Percentiles rank a stretch among this genome's conserved stretches.
These are phyloP conservation scores for Cercospora sp. DNA, from an alignment of 2,329 filamentous ascomycete species.

Conservation along the genomic window DNA sequence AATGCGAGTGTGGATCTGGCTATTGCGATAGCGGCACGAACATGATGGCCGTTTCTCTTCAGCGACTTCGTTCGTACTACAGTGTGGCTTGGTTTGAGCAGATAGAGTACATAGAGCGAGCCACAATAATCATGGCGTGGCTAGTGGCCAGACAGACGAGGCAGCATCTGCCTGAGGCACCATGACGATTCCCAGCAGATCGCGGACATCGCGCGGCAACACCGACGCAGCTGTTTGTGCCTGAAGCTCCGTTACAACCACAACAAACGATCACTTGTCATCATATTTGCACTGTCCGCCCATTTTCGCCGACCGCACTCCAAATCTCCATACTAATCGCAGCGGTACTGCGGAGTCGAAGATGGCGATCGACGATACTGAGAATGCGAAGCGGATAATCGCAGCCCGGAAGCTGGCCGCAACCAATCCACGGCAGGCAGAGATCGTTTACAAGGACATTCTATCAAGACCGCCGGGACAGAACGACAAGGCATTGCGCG, in stretches of 20 bases:
- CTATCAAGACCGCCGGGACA: conserved; percentile 80
- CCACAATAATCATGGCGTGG: not conserved
- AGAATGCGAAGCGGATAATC: conserved; percentile 68
- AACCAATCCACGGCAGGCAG: conserved; percentile 78
- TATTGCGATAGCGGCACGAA: not conserved
- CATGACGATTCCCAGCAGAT: conserved; percentile 12
- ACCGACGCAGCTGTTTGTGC: conserved; percentile 9
- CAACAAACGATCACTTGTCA: conserved; percentile 9
- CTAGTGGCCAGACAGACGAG: not conserved
- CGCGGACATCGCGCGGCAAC: not conserved
- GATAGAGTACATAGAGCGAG: not conserved
- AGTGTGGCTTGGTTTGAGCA: not conserved
- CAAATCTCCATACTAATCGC: not conserved
- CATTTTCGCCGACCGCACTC: not conserved
- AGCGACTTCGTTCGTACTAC: not conserved
- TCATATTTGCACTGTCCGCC: not conserved
- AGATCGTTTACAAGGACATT: conserved; percentile 85
- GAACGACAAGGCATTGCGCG: conserved; percentile 81
- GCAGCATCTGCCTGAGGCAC: not conserved
- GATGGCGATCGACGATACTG: conserved; percentile 55
- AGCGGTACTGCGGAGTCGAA: conserved; percentile 17
- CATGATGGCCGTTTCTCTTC: not conserved
- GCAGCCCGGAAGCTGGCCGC: conserved; percentile 85
- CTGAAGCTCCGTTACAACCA: conserved; percentile 3
- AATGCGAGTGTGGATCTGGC: not conserved